Evolutionary conservation across 495 filamentous ascomycete genomes (phyloP).

Genomic region (Venustampulla echinocandica): DNA sequence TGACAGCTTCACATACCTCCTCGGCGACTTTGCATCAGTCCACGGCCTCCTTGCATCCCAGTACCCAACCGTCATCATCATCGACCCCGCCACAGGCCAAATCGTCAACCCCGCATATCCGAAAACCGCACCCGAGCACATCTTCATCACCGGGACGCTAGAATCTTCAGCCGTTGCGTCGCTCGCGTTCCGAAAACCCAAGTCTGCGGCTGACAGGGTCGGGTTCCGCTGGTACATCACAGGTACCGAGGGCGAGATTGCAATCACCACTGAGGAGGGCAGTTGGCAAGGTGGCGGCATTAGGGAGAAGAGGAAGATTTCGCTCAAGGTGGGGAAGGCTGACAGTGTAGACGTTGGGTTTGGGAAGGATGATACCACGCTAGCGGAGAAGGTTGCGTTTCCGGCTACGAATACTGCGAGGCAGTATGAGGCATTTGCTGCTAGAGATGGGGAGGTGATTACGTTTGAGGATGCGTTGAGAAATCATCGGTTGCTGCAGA

Average conservation of each 20-base stretch:
- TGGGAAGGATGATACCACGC: slow-evolving; percentile 11
- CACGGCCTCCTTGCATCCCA: slow-evolving; percentile 26
- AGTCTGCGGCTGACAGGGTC: slow-evolving; percentile 22
- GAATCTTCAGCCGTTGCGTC: slow-evolving; percentile 28
- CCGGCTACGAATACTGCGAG: slow-evolving; percentile 24
- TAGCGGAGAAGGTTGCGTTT: slow-evolving; percentile 3
- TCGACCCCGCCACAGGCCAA: slow-evolving; percentile 18
- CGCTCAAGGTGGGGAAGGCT: slow-evolving; percentile 12
- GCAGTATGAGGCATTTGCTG: slow-evolving; percentile 31
- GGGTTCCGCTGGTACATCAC: slow-evolving; percentile 34
- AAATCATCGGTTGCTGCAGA: slow-evolving; percentile 12
- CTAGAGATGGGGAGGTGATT: slow-evolving; percentile 14
- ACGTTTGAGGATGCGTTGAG: slow-evolving; percentile 15
- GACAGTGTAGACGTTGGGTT: slow-evolving; percentile 22
- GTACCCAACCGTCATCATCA: slow-evolving; percentile 21
- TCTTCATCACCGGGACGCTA: slow-evolving; percentile 35
- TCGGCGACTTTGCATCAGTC: slow-evolving; percentile 30
- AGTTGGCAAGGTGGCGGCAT: slow-evolving; percentile 1
- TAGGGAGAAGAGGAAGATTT: not conserved
- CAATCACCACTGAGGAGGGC: slow-evolving; percentile 20
- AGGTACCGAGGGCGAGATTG: slow-evolving; percentile 37
- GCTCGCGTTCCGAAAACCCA: slow-evolving; percentile 27
- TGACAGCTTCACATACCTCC: slow-evolving; percentile 24
- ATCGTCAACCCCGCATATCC: slow-evolving; percentile 21
- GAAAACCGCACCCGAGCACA: slow-evolving; percentile 30